phyloP scores from a whole-genome alignment of 2,329 filamentous ascomycete species.

The Botryotinia globosa region DNA sequence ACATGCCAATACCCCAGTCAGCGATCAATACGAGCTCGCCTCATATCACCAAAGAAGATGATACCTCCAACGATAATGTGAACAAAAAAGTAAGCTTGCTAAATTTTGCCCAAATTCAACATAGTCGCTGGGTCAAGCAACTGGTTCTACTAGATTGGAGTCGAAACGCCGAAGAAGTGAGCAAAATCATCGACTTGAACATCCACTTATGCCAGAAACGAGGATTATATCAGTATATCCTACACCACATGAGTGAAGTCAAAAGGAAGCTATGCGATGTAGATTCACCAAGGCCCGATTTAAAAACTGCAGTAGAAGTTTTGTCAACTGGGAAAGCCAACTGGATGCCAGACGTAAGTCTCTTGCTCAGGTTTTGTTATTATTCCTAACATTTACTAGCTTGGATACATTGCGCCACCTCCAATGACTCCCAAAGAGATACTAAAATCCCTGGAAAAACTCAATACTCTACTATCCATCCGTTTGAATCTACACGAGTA shows the following conservation, averaged over 20 bases:
- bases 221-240: conserved; percentile 55
- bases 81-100: conserved; percentile 74
- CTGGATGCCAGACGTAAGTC: conserved; percentile 74
- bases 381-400: conserved; percentile 44
- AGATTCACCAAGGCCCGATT: conserved; percentile 82
- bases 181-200: conserved; percentile 84
- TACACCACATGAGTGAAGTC: conserved; percentile 65
- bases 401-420: conserved; percentile 74
- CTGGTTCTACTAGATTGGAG: conserved; percentile 91
- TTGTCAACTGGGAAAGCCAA: conserved; percentile 73
- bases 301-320: conserved; percentile 84
- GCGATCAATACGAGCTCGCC: conserved; percentile 52
- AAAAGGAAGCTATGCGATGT: conserved; percentile 70
- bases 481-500: conserved; percentile 83
- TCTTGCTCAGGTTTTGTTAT: neutral
- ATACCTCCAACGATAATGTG: conserved; percentile 62
- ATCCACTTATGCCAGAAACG: conserved; percentile 67
- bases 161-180: conserved; percentile 72
- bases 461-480: conserved; percentile 80
- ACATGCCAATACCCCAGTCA: conserved; percentile 58
- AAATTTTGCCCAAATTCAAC: conserved; percentile 73
- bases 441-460: conserved; percentile 69
- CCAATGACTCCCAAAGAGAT: conserved; percentile 69
- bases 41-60: conserved; percentile 46
- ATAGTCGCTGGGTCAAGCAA: conserved; percentile 89